Percentiles rank a stretch among this genome's conserved stretches.
Conservation (phyloP, 352 stramenopile species). For the Phytopythium montanum region DNA sequence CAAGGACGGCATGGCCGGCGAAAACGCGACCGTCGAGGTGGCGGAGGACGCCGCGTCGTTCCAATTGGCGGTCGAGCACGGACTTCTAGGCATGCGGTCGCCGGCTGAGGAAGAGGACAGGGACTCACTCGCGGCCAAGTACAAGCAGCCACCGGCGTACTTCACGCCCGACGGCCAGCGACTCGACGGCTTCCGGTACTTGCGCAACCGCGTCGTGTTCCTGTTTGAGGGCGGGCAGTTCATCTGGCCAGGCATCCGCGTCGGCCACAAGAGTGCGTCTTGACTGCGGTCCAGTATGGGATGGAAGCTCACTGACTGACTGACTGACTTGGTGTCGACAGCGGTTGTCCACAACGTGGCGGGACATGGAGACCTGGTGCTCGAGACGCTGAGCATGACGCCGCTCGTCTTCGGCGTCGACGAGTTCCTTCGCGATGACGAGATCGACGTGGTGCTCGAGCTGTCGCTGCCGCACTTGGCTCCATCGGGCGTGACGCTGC, state of each 20-base stretch:
- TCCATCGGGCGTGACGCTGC: conserved; percentile 54
- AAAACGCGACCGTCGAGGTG: conserved; percentile 17
- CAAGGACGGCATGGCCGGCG: conserved; percentile 46
- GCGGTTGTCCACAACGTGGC: conserved; percentile 37
- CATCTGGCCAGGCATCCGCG: conserved; percentile 62
- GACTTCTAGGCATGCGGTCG: conserved; percentile 22
- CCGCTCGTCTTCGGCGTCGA: conserved; percentile 70
- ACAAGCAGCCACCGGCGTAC: conserved; percentile 68
- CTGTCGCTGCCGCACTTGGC: conserved; percentile 59
- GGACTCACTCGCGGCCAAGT: conserved; percentile 27
- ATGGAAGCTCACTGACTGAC: too few relatives aligned
- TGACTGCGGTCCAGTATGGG: too few relatives aligned
- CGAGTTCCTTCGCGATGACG: conserved; percentile 69
- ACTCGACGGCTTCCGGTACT: conserved; percentile 35
- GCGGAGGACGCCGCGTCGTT: conserved; percentile 32
- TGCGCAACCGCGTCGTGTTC: conserved; percentile 53
- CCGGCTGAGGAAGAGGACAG: conserved; percentile 12
- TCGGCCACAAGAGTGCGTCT: conserved; percentile 65
- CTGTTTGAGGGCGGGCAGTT: conserved; percentile 76
- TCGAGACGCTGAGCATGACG: conserved; percentile 62
- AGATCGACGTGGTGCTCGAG: conserved; percentile 73
- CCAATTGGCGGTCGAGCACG: conserved; percentile 27
- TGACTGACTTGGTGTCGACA: conserved; percentile 12
- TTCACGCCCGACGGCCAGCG: conserved; percentile 52
- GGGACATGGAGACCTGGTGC: conserved; percentile 36